Base-by-base conservation (phyloP, 1,139 yeast genomes). In the Candida sojae region DNA sequence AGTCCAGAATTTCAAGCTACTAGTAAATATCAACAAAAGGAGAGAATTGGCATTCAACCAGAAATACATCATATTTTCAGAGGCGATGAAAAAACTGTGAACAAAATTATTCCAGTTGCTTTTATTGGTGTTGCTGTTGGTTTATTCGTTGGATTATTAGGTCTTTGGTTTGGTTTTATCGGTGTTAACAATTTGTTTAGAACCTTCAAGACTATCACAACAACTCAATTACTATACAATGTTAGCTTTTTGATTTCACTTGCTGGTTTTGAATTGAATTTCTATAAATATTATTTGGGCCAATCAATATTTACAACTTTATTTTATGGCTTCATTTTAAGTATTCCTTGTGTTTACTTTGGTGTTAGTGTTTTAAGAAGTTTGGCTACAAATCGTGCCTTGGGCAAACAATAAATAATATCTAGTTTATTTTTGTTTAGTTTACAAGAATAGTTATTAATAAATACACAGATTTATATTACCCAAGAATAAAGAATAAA, bases 1-100 rank as follows among this genome's bases (percentile, higher is more conserved):
- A 46, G 66, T 39, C 59, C 55, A 4, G 70, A 64, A 21, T 60
- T 73, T 48, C 57, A 61, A 47, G 54, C 50, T 2, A 52, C 66
- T 11, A 57, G 59, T 41, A 59, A 59, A 7, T 62, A 72, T 51
- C 60, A 66, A 49, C 67, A 76, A n/a, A 54, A 61, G 7, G 53
- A 55, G 37, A 73, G 79, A 59, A 68, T 81, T 51, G 84, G 79
- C 2, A 61, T 72, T 29, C 69, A 77, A 63, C 84, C 87, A 6
- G 96, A 88, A 66, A 87, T 91, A 57, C 73, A 73, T 55, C 96
- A 90, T 64, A 67, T 73, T 43, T 91, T 91, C 75, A 77, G 75
- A 51, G 62, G 70, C 6, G 80, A 82, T 28, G 84, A 86, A 36
- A 66, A 68, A 43, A 81, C 84, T 23, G 84, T 84, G 9, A 73